Conservation (phyloP, 768 basidiomycete species). For the Lentinula edodes region DNA sequence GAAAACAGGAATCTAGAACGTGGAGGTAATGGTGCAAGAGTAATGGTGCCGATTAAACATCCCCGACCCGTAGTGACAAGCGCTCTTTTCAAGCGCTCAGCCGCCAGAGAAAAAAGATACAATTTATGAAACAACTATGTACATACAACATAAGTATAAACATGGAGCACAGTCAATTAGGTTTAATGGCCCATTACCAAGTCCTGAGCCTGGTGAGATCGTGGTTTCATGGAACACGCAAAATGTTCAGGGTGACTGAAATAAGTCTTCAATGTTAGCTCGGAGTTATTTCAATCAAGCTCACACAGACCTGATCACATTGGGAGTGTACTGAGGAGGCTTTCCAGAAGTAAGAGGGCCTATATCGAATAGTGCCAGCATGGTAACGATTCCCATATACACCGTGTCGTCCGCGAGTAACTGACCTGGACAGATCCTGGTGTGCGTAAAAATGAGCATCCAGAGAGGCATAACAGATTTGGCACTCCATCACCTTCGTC, state of each 20-base stretch:
- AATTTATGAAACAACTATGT: not conserved
- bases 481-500: conserved; percentile 10
- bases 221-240: conserved; percentile 1
- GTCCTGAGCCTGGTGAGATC: not conserved
- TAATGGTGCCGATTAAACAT: not conserved
- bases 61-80: not conserved
- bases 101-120: not conserved
- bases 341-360: conserved; percentile 4
- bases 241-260: conserved; percentile 8
- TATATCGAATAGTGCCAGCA: conserved; percentile 16
- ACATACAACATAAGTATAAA: not conserved
- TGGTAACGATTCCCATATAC: conserved; percentile 14
- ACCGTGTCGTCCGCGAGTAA: conserved; percentile 17
- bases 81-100: not conserved
- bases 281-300: not conserved
- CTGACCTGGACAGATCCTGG: conserved; percentile 20
- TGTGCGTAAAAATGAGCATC: not conserved
- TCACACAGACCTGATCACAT: not conserved
- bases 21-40: no score
- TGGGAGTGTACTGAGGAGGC: not conserved
- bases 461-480: not conserved
- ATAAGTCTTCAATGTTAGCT: not conserved
- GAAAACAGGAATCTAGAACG: not conserved
- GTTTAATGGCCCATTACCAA: not conserved
- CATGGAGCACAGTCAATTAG: not conserved